Base-by-base conservation (phyloP, 768 basidiomycete genomes). In the Russula virescens region DNA sequence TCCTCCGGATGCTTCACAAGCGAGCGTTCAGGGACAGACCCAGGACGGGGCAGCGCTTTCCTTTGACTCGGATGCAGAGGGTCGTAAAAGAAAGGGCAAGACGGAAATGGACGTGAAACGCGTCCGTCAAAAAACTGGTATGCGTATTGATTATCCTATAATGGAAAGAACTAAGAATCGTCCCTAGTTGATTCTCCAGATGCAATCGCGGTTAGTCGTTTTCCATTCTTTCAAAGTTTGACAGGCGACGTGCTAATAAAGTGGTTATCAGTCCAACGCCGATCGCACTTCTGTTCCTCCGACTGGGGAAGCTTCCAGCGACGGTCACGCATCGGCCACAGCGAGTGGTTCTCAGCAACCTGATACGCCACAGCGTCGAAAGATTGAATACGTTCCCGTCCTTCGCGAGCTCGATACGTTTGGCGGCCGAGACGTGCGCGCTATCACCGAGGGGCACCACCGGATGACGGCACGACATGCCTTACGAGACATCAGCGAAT, bases 351-450 rank as follows among this genome's bases (percentile, higher is more conserved):
- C 66, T 35, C 64, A 58, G 40, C 58, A 55, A 13, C 57, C 64
- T 47, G 76, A 76, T 64, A 68, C 79, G 71, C 75, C 82, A 57
- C 79, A 83, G 38, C 82, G 88, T 61, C 85, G 89, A 66, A 94
- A 89, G 75, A 88, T 97, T 66, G 90, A 93, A 75, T 97, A 95
- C 72, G 78, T 89, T 34, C 94, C 94, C 0, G 77, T 91, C 19
- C 84, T 82, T 11, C 87, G 90, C 18, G 88, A 89, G 65, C 72
- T 89, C 49, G 84, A 88, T 35, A 87, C 86, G 0, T 78, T 84
- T 62, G 94, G 93, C 26, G 94, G 94, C 34, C 85, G 93, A 67
- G 89, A 96, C 73, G 71, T 94, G 38, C 80, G 84, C 52, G 67
- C 75, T 13, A 75, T 96, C 59, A 83, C 89, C 55, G 76, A 79